Evolutionary conservation across 2,329 filamentous ascomycete species (phyloP), one percentile per base, ranked within the genome.

Genomic region (Fusarium sp.): DNA sequence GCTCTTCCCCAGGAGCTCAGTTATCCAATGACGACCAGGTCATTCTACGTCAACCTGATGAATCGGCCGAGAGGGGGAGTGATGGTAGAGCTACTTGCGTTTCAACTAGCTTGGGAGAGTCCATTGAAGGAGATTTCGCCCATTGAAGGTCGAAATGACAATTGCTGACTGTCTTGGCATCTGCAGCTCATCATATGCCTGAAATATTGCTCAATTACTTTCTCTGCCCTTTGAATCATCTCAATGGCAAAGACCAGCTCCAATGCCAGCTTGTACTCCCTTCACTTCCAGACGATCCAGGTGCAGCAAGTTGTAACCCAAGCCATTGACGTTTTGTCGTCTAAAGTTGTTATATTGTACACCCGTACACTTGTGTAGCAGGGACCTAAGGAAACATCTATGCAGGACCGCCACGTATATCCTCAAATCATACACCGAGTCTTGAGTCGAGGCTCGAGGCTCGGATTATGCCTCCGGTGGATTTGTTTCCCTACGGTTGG

Each of bases 261-360:
- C 56, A 11, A 7, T 35, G 25, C 52, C 58, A 35, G 33, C 52
- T 65, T 27, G 47, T 25, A n/a, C 43, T 63, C 30, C 63, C 25
- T 30, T 50, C 37, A 54, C 69, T 32, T 47, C 30, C 40, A 65
- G 59, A 45, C 22, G 50, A 33, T 56, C 43, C 54, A 43, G 37
- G 50, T 70, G 57, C 62, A 33, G 67, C 52, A 68, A 70, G 65
- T 59, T 56, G 57, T 66, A 75, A 59, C 64, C 63, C 59, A 69
- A 68, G 66, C 68, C 71, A 72, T 75, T 77, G 69, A 70, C 73
- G 73, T 65, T 68, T 74, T 77, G 78, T 79, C 83, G 81, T 88
- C 85, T 87, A 87, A 82, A 84, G 85, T 81, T 79, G 82, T 84
- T 72, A 80, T 87, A 87, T 86, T 86, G 84, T 88, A 88, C 86